These are phyloP conservation scores for Populus alba DNA, from an alignment of 345 rosid genomes.

Conservation along the genomic window DNA sequence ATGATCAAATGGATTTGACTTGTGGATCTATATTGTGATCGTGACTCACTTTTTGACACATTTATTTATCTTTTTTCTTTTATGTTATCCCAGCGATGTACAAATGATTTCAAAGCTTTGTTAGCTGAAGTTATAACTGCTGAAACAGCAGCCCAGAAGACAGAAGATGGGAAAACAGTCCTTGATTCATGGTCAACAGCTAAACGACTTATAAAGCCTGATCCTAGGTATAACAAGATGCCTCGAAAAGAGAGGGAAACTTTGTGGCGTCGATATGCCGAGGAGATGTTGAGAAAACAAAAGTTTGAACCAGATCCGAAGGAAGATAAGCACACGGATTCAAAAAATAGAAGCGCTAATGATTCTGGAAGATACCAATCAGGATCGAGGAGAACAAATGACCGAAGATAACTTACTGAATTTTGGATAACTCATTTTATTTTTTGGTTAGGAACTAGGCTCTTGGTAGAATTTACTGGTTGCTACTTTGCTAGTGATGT, in stretches of 20 bases:
- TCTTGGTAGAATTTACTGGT: neutral
- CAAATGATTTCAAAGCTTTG: slow-evolving; percentile 62
- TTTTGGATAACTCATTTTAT: neutral
- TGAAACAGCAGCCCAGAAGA: slow-evolving; percentile 63
- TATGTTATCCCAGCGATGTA: slow-evolving; percentile 51
- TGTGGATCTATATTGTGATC: neutral
- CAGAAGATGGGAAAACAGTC: slow-evolving; percentile 70
- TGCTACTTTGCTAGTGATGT: neutral
- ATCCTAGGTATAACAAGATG: slow-evolving; percentile 78
- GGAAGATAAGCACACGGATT: slow-evolving; percentile 45
- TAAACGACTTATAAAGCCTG: slow-evolving; percentile 67
- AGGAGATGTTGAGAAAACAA: slow-evolving; percentile 58
- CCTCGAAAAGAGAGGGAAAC: slow-evolving; percentile 80
- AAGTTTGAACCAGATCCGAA: slow-evolving; percentile 39
- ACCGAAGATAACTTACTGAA: slow-evolving; percentile 30
- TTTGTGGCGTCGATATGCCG: slow-evolving; percentile 71
- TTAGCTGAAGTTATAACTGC: slow-evolving; percentile 64
- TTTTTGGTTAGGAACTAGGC: slow-evolving; percentile 8
- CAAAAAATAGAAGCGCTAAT: slow-evolving; percentile 43
- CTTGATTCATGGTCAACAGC: slow-evolving; percentile 94
- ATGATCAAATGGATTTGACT: neutral
- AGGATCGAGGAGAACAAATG: slow-evolving; percentile 47
- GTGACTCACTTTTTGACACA: neutral
- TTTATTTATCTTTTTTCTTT: neutral
- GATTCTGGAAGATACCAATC: slow-evolving; percentile 38